Percentiles rank a stretch among this genome's conserved stretches.
Conservation (phyloP, 768 basidiomycete genomes). For the Russula emetica region DNA sequence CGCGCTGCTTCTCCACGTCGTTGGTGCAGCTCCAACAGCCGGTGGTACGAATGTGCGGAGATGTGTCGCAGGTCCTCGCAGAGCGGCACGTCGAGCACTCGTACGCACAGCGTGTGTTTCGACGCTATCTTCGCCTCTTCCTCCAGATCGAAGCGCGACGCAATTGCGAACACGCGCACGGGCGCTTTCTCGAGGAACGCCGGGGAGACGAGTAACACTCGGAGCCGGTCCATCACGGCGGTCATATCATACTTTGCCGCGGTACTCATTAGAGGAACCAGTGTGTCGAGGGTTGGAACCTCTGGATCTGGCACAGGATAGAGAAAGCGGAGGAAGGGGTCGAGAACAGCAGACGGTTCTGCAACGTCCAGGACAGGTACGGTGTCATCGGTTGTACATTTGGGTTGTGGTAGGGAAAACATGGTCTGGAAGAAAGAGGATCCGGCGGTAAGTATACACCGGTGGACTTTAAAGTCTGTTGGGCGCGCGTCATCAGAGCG, state of each 20-base stretch:
- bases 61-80: slow-evolving; percentile 62
- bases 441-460: slow-evolving; percentile 55
- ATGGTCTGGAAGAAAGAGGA: slow-evolving; percentile 68
- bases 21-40: slow-evolving; percentile 56
- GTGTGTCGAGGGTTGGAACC: slow-evolving; percentile 49
- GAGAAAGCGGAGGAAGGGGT: slow-evolving; percentile 52
- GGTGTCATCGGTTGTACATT: slow-evolving; percentile 28
- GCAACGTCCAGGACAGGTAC: slow-evolving; percentile 52
- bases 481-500: slow-evolving; percentile 39
- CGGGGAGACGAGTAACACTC: slow-evolving; percentile 48
- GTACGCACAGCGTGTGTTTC: slow-evolving; percentile 47
- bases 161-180: slow-evolving; percentile 65
- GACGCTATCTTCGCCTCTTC: slow-evolving; percentile 62
- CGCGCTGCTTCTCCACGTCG: slow-evolving; percentile 48
- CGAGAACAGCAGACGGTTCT: slow-evolving; percentile 45
- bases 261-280: slow-evolving; percentile 47
- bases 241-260: slow-evolving; percentile 64
- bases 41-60: slow-evolving; percentile 64
- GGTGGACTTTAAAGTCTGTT: slow-evolving; percentile 55
- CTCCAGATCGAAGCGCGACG: slow-evolving; percentile 59
- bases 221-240: slow-evolving; percentile 45
- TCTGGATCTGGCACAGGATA: slow-evolving; percentile 58
- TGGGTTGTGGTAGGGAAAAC: slow-evolving; percentile 60
- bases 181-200: slow-evolving; percentile 47
- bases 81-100: slow-evolving; percentile 54